Conservation (phyloP, 306 rosid genomes). For the Hippophae gyantsensis region DNA sequence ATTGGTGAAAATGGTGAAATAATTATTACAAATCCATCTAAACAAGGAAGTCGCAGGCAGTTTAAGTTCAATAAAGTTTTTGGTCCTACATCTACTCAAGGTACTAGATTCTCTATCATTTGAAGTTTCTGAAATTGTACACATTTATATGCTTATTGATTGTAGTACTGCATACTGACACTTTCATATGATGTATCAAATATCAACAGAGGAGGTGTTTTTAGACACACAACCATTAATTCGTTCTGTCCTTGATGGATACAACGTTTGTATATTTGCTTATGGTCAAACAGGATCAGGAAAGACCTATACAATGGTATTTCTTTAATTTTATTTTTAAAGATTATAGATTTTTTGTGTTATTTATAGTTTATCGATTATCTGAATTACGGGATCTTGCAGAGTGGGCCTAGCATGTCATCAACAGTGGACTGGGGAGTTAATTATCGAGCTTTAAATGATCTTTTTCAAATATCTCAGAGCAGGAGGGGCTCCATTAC, state of each 20-base stretch:
- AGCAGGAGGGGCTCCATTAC: slow-evolving; percentile 62
- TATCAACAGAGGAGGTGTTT: slow-evolving; percentile 70
- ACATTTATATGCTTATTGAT: background rate
- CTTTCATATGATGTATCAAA: background rate
- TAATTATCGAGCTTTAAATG: slow-evolving; percentile 85
- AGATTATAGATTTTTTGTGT: slow-evolving; percentile 2
- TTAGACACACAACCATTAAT: slow-evolving; percentile 77
- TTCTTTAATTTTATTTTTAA: slow-evolving; percentile 4
- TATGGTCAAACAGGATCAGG: slow-evolving; percentile 99
- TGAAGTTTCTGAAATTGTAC: background rate
- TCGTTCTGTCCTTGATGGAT: slow-evolving; percentile 94
- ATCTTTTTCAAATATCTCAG: slow-evolving; percentile 85
- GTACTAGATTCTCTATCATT: slow-evolving; percentile 29
- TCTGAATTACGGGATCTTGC: slow-evolving; percentile 18
- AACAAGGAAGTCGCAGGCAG: slow-evolving; percentile 70
- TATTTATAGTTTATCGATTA: background rate
- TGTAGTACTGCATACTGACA: background rate
- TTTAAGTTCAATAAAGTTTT: slow-evolving; percentile 94
- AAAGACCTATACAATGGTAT: slow-evolving; percentile 95
- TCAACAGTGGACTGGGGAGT: slow-evolving; percentile 90
- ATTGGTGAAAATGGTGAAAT: slow-evolving; percentile 88
- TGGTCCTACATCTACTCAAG: slow-evolving; percentile 76
- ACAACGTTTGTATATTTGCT: slow-evolving; percentile 97
- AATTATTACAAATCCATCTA: slow-evolving; percentile 67
- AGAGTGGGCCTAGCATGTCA: slow-evolving; percentile 80